Evolutionary conservation across 208 protist genomes (phyloP), one percentile per base, ranked within the genome.

Genomic region (Leishmania tarentolae): DNA sequence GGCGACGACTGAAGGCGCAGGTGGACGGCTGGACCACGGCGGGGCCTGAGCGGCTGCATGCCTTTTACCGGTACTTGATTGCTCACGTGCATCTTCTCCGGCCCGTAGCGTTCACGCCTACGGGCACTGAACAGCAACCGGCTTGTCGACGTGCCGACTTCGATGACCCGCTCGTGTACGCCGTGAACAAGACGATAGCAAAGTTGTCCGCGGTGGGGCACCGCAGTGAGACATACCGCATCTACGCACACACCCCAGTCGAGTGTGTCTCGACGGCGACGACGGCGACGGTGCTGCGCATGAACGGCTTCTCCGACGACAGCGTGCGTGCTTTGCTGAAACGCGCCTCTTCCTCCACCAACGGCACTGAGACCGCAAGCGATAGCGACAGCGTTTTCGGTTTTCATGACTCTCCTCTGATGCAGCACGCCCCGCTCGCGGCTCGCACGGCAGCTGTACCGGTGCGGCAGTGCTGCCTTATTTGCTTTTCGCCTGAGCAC

Each of bases 1-100:
- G 69, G 37, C 81, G 74, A 46, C 87, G 90, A 9, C 84, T 97
- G 65, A 83, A 83, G 50, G 92, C 91, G 24, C 94, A 96, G 83
- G 94, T 93, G 56, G 90, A 95, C 47, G 93, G 94, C 47, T 97
- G 94, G 93, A 95, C 87, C 31, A 89, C 88, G 44, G 91, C 92
- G 2, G 94, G 94, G 0, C 92, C 94, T 15, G 94, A 97, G 77
- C 85, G 94, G 42, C 87, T 97, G 9, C 87, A 95, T 50, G 84
- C 92, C 17, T 96, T 96, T 78, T 91, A 95, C 74, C 92, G 92
- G 37, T 96, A 95, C 81, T 66, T 97, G 0, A 76, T 92, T 1
- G 81, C 88, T 7, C 83, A 93, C 78, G 69, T 95, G 11, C 87
- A 91, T 50, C 50, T 86, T 31, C 87, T 89, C 1, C 85, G 82